Evolutionary conservation across 352 stramenopile genomes (phyloP), one percentile per base, ranked within the genome.

Genomic region (Pythium periplocum): DNA sequence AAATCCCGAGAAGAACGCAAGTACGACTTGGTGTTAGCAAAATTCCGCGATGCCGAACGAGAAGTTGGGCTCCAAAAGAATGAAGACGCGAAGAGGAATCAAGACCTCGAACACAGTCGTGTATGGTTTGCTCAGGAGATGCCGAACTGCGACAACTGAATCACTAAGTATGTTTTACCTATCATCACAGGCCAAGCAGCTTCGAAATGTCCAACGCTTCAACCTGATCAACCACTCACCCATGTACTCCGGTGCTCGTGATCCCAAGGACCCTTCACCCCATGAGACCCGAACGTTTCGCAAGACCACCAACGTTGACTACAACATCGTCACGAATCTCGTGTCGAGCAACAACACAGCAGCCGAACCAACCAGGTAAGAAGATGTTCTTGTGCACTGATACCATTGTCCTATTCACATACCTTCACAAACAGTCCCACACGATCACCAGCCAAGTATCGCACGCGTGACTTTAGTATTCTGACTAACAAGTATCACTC

Each of bases 401-500:
- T 26, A 26, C 17, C 17, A 26, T 26, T 26, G 17, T 26, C 17
- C 17, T 26, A 26, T 26, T 26, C 17, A 26, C 17, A 26, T 26
- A 26, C 17, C 17, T 26, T 26, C 17, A 26, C 17, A 26, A 26
- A 26, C 17, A 26, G 17, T 26, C 17, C 17, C 17, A 26, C 17
- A 26, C 17, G 17, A 26, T 26, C 17, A 26, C 17, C 64, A 43
- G 69, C 64, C 5, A 62, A 55, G 46, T 71, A 78, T 33, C 61
- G 74, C 10, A 66, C 57, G 12, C 76, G 76, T 4, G 76, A 86
- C 35, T 90, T 87, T 57, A 87, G 81, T 54, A 86, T 90, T 39
- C 69, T 90, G 42, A 84, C 70, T 32, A 90, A 90, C 70, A 83
- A 90, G 71, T 90, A 64, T 48, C 73, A 87, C 55, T 66, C 80